phyloP scores from a whole-genome alignment of 2,329 filamentous ascomycete species.

The Stylonectria norvegica region DNA sequence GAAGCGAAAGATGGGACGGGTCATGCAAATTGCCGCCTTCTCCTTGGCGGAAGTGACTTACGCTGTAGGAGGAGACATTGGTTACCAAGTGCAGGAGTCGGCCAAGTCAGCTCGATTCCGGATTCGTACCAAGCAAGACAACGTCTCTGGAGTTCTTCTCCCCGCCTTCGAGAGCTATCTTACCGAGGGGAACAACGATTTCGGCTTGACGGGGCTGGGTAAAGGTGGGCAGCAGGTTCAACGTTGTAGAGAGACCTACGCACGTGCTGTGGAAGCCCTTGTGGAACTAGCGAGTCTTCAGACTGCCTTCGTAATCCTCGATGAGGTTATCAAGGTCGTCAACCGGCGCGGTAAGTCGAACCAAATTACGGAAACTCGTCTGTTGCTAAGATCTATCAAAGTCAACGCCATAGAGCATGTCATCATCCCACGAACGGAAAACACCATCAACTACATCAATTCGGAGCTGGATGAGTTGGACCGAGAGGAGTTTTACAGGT shows the following conservation, averaged over 20 bases:
- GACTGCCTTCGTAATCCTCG: conserved; percentile 95
- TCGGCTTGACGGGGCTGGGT: conserved; percentile 89
- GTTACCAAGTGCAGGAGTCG: conserved; percentile 95
- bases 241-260: conserved; percentile 91
- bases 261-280: conserved; percentile 88
- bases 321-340: conserved; percentile 99
- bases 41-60: conserved; percentile 97
- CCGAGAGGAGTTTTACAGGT: conserved; percentile 93
- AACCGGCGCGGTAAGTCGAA: conserved; percentile 75
- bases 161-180: conserved; percentile 91
- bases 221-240: conserved; percentile 98
- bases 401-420: conserved; percentile 96
- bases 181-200: conserved; percentile 88
- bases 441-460: conserved; percentile 99
- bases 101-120: conserved; percentile 91
- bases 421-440: conserved; percentile 96
- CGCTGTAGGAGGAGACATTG: conserved; percentile 90
- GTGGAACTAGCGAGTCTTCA: conserved; percentile 93
- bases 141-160: conserved; percentile 93
- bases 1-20: conserved; percentile 97
- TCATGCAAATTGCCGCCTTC: conserved; percentile 99
- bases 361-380: conserved; percentile 1
- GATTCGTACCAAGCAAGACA: conserved; percentile 93
- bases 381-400: conserved; percentile 32
- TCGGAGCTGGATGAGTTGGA: conserved; percentile 96